Conservation (phyloP, 768 basidiomycete genomes). For the Trametes cinnabarina region DNA sequence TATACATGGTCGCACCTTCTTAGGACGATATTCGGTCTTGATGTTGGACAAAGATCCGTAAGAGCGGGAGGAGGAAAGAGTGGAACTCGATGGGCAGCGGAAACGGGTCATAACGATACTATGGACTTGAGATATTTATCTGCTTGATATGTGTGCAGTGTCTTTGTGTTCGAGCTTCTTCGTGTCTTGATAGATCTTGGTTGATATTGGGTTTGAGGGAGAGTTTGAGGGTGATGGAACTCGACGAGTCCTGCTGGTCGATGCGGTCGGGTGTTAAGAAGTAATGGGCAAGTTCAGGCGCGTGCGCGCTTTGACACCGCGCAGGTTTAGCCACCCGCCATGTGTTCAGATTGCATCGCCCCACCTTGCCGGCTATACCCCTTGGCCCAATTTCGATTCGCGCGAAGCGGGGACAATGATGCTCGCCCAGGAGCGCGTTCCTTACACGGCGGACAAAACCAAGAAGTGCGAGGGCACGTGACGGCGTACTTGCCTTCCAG, state of each 20-base stretch:
- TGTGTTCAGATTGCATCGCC: neutral
- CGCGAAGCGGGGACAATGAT: constrained; percentile 1
- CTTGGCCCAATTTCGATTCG: neutral
- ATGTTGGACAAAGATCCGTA: neutral
- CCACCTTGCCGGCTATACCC: neutral
- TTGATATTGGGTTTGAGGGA: constrained; percentile 6
- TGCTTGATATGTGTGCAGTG: neutral
- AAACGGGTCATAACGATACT: constrained; percentile 13
- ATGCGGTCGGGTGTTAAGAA: neutral
- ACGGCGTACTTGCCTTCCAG: neutral
- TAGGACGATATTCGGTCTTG: neutral
- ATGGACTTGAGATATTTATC: neutral
- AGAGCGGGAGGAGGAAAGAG: constrained; percentile 1
- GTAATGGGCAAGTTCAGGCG: neutral
- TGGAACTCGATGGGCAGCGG: constrained; percentile 8
- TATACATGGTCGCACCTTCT: neutral
- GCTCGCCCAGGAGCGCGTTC: neutral
- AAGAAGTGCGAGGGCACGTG: neutral
- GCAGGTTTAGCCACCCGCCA: neutral
- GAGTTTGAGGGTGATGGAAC: neutral
- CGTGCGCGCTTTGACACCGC: constrained; percentile 1
- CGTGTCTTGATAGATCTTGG: neutral
- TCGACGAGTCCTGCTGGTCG: neutral
- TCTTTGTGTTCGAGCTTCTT: constrained; percentile 18
- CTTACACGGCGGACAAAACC: constrained; percentile 14